These are phyloP conservation scores for Saturnispora zaruensis DNA, from an alignment of 805 yeast species.

Conservation along the genomic window DNA sequence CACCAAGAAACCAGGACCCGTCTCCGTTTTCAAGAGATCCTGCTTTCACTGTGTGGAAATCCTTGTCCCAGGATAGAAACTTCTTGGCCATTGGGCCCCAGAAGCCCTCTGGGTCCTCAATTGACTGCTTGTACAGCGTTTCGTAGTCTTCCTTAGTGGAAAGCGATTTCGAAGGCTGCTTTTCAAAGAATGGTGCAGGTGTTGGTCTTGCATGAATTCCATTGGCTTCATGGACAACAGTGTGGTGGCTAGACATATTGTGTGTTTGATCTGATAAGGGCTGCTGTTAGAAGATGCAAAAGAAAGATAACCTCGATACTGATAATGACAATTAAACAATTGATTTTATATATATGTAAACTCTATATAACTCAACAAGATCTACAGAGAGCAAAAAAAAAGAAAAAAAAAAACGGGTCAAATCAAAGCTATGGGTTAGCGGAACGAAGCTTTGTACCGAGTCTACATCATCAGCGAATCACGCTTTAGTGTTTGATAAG, in stretches of 20 bases:
- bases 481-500: background rate
- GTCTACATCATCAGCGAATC: background rate
- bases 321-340: background rate
- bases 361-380: background rate
- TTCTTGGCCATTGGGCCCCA: conserved; percentile 71
- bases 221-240: conserved; percentile 57
- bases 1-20: conserved; percentile 89
- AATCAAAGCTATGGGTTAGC: conserved; percentile 1
- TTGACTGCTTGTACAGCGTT: conserved; percentile 61
- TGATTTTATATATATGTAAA: background rate
- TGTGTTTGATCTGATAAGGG: background rate
- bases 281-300: background rate
- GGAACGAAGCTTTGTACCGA: conserved; percentile 1
- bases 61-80: conserved; percentile 71
- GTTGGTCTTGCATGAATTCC: conserved; percentile 40
- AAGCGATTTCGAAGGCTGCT: conserved; percentile 55
- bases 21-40: conserved; percentile 72
- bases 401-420: background rate
- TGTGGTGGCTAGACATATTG: conserved; percentile 25
- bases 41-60: conserved; percentile 52
- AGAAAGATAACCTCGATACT: background rate
- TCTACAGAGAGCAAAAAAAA: background rate
- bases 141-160: conserved; percentile 59
- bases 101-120: conserved; percentile 70
- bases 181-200: conserved; percentile 45